Percentiles rank a stretch among this genome's conserved stretches.
Conservation (phyloP, 164 flowering plant species). For the Piper betle region DNA sequence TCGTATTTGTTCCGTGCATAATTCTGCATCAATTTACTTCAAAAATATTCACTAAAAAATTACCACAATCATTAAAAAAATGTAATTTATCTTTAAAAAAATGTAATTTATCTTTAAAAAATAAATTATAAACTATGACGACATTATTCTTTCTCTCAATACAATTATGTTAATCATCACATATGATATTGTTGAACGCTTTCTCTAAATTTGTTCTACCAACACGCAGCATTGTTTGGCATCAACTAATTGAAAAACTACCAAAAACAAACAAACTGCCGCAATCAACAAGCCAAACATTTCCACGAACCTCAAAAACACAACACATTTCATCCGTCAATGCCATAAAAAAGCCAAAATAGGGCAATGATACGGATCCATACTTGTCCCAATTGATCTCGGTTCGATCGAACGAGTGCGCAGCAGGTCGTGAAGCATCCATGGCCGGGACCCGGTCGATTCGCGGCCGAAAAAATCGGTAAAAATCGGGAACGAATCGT, state of each 20-base stretch:
- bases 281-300: not conserved
- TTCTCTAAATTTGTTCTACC: not conserved
- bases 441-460: conserved; percentile 12
- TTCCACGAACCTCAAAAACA: not conserved
- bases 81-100: too few species aligned
- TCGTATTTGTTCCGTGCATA: too few species aligned
- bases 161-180: not conserved
- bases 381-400: conserved; percentile 93
- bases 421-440: conserved; percentile 31
- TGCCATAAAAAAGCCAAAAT: not conserved
- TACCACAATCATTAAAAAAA: too few species aligned
- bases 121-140: not conserved
- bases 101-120: not conserved
- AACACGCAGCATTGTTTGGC: not conserved
- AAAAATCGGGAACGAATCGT: too few species aligned
- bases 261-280: not conserved
- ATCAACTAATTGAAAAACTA: not conserved
- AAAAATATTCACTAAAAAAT: too few species aligned
- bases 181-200: not conserved
- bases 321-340: not conserved
- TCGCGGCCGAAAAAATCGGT: not conserved
- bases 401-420: conserved; percentile 40
- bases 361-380: not conserved
- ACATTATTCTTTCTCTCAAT: not conserved
- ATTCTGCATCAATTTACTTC: too few species aligned